phyloP scores from a whole-genome alignment of 2,329 filamentous ascomycete species.

The Exophiala mesophila region DNA sequence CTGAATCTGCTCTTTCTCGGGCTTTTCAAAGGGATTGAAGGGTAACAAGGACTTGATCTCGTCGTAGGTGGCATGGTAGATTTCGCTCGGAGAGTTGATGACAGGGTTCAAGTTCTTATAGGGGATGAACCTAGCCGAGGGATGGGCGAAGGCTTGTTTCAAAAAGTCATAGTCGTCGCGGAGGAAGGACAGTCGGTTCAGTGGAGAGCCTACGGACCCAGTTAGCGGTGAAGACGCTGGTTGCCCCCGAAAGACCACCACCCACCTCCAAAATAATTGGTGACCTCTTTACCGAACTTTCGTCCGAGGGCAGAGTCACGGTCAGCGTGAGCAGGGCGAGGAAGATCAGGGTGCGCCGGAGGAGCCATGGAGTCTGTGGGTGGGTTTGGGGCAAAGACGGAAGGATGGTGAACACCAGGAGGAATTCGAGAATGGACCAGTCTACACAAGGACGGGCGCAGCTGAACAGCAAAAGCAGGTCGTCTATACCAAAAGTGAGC shows the following conservation, averaged over 20 bases:
- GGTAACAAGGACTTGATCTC: conserved; percentile 70
- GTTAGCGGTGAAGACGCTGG: not conserved
- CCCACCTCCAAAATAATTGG: conserved; percentile 49
- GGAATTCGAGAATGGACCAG: conserved; percentile 16
- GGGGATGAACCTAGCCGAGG: conserved; percentile 61
- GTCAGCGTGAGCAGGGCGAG: conserved; percentile 54
- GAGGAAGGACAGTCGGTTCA: conserved; percentile 48
- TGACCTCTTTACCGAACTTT: conserved; percentile 47
- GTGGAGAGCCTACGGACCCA: conserved; percentile 38
- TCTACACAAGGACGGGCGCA: conserved; percentile 3
- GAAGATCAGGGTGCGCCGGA: conserved; percentile 35
- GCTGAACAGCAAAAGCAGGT: not conserved
- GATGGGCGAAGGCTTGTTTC: conserved; percentile 44
- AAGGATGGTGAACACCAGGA: conserved; percentile 10
- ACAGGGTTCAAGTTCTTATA: conserved; percentile 76
- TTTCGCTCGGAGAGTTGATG: conserved; percentile 52
- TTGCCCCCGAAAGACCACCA: not conserved
- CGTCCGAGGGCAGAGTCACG: conserved; percentile 52
- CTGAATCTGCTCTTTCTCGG: conserved; percentile 68
- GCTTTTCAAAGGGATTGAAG: conserved; percentile 61
- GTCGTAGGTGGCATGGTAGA: conserved; percentile 64
- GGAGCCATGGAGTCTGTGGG: conserved; percentile 9
- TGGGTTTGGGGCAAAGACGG: conserved; percentile 11
- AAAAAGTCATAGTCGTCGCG: conserved; percentile 45
- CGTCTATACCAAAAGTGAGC: not conserved